Percentiles rank a stretch among this genome's conserved stretches.
Conservation (phyloP, 106 monocot species). For the Apostasia shenzhenica region DNA sequence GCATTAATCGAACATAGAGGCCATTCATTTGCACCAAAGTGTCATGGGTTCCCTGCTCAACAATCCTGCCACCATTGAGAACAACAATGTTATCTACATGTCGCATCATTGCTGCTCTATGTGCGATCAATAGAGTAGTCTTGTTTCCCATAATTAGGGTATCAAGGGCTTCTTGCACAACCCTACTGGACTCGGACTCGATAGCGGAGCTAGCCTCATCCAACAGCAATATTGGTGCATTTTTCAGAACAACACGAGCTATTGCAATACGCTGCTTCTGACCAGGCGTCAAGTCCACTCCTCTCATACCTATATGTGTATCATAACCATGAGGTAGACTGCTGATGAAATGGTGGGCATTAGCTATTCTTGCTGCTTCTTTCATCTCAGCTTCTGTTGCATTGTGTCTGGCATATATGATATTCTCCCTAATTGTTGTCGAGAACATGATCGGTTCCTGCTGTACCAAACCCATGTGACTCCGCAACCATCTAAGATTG, state of each 20-base stretch:
- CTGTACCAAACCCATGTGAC: constrained; percentile 89
- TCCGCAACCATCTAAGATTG: constrained; percentile 88
- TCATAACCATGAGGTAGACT: constrained; percentile 97
- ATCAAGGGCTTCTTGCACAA: constrained; percentile 92
- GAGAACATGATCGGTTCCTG: constrained; percentile 96
- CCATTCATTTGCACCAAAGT: constrained; percentile 77
- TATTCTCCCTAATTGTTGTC: constrained; percentile 94
- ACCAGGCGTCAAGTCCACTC: constrained; percentile 87
- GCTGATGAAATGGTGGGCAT: constrained; percentile 99
- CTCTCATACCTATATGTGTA: constrained; percentile 96
- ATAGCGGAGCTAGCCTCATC: constrained; percentile 93
- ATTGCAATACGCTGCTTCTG: constrained; percentile 99
- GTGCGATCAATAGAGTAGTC: constrained; percentile 87
- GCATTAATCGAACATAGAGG: constrained; percentile 86
- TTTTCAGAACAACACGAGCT: constrained; percentile 86
- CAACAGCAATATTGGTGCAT: constrained; percentile 89
- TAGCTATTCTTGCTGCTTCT: constrained; percentile 96
- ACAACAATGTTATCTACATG: constrained; percentile 98
- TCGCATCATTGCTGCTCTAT: constrained; percentile 83
- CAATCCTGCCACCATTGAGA: constrained; percentile 77
- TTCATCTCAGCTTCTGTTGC: constrained; percentile 93
- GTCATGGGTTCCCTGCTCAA: constrained; percentile 89
- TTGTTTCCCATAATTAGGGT: constrained; percentile 94
- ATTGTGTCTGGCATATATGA: constrained; percentile 93
- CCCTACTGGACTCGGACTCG: constrained; percentile 92